A percentile compares a stretch with the other conserved stretches of the same genome.
Conservation (phyloP, 108 stramenopile species). For the Licmophora abbreviata region DNA sequence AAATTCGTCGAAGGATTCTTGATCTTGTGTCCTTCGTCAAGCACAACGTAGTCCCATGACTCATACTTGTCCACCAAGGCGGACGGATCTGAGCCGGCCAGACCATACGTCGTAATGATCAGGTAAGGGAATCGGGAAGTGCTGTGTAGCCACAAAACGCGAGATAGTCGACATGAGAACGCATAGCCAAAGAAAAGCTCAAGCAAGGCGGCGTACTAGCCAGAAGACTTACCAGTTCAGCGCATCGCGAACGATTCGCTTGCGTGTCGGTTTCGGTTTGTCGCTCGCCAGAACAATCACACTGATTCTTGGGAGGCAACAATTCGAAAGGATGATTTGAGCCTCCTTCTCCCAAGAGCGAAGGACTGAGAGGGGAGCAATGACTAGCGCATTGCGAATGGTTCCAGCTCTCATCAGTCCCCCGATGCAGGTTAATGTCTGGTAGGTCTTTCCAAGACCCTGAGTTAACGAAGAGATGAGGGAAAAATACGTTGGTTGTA, state of each 20-base stretch:
- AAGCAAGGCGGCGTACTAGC: not conserved
- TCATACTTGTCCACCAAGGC: slow-evolving; percentile 12
- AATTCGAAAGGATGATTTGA: slow-evolving; percentile 28
- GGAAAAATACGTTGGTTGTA: not conserved
- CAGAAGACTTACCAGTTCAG: slow-evolving; percentile 25
- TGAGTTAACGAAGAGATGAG: slow-evolving; percentile 5
- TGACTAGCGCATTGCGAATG: slow-evolving; percentile 64
- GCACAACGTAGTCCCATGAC: slow-evolving; percentile 86
- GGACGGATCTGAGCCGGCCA: slow-evolving; percentile 17
- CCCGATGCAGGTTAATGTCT: slow-evolving; percentile 48
- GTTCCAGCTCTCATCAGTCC: slow-evolving; percentile 58
- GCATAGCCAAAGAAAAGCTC: not conserved
- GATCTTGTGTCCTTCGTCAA: slow-evolving; percentile 96
- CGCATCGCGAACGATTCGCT: slow-evolving; percentile 36
- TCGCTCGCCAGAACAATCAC: slow-evolving; percentile 53
- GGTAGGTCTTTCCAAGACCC: slow-evolving; percentile 62
- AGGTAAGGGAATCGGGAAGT: slow-evolving; percentile 34
- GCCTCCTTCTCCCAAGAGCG: slow-evolving; percentile 73
- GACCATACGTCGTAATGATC: slow-evolving; percentile 74
- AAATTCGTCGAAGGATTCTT: slow-evolving; percentile 81
- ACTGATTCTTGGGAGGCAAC: slow-evolving; percentile 32
- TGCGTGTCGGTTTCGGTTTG: slow-evolving; percentile 24
- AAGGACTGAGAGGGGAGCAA: slow-evolving; percentile 64
- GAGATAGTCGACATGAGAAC: no score
- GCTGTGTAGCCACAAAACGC: slow-evolving; percentile 5